phyloP scores from a whole-genome alignment of 2,329 filamentous ascomycete genomes.

The Ophiostoma sp. region DNA sequence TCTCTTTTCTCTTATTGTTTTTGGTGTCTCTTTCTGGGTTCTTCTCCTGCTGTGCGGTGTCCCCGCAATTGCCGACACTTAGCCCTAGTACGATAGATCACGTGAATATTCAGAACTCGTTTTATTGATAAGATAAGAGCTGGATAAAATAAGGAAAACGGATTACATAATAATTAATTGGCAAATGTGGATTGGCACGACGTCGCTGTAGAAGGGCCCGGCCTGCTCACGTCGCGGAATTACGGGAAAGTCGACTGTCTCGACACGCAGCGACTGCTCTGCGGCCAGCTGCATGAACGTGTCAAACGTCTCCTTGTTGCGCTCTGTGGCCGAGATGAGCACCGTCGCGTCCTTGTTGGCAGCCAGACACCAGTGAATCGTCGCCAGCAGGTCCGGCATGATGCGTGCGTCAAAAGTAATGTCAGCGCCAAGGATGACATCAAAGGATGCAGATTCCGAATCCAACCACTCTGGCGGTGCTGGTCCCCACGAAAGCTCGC shows the following conservation, averaged over 20 bases:
- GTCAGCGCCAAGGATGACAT: constrained; percentile 69
- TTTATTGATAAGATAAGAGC: neutral
- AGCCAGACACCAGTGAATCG: constrained; percentile 41
- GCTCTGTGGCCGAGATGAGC: constrained; percentile 64
- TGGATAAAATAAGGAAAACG: neutral
- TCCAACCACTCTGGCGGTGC: neutral
- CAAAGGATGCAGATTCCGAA: constrained; percentile 36
- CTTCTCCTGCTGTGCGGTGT: neutral
- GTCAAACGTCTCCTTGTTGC: constrained; percentile 64
- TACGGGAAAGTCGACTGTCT: constrained; percentile 42
- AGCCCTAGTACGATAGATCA: neutral
- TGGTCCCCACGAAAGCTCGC: constrained; percentile 59
- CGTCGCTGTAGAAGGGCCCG: constrained; percentile 60
- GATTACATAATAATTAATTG: neutral
- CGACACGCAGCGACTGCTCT: constrained; percentile 41
- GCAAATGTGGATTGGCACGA: constrained; percentile 56
- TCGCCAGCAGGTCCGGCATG: constrained; percentile 60
- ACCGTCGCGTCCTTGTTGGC: constrained; percentile 53
- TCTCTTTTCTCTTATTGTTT: neutral
- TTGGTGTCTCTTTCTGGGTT: neutral
- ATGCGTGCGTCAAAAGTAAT: constrained; percentile 67
- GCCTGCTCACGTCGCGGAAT: constrained; percentile 41
- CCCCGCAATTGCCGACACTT: neutral
- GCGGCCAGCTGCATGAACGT: constrained; percentile 55
- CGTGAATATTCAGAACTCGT: neutral